phyloP scores from a whole-genome alignment of 2,329 filamentous ascomycete species.

The Paecilomyces variotii region DNA sequence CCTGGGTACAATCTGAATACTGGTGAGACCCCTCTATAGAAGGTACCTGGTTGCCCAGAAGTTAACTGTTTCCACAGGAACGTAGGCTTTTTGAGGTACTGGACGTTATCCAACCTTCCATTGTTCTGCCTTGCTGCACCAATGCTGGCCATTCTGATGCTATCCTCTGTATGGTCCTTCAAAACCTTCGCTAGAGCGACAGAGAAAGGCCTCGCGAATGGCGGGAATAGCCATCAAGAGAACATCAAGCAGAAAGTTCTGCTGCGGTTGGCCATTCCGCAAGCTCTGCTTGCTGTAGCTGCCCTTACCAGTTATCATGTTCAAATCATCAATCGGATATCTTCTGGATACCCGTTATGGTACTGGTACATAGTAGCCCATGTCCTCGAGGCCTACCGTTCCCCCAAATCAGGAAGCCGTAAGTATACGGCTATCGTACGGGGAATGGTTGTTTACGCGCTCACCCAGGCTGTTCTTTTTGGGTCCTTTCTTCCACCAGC shows the following conservation, averaged over 20 bases:
- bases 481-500: slow-evolving; percentile 88
- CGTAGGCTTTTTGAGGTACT: slow-evolving; percentile 80
- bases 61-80: slow-evolving; percentile 53
- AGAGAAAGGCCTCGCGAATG: not conserved
- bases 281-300: slow-evolving; percentile 62
- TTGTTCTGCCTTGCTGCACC: slow-evolving; percentile 79
- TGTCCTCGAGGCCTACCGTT: slow-evolving; percentile 14
- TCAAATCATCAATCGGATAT: slow-evolving; percentile 84
- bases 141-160: slow-evolving; percentile 60
- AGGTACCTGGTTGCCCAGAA: not conserved
- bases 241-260: slow-evolving; percentile 19
- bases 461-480: slow-evolving; percentile 76
- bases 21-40: slow-evolving; percentile 54
- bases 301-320: slow-evolving; percentile 80
- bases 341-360: slow-evolving; percentile 83
- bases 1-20: slow-evolving; percentile 80
- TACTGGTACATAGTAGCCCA: slow-evolving; percentile 66
- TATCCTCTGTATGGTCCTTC: slow-evolving; percentile 49
- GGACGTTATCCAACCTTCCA: slow-evolving; percentile 77
- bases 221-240: not conserved
- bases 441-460: slow-evolving; percentile 72
- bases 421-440: slow-evolving; percentile 40
- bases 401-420: slow-evolving; percentile 7
- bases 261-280: slow-evolving; percentile 58
- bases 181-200: not conserved